A percentile compares a stretch with the other conserved stretches of the same genome.
phyloP scores from a whole-genome alignment of 768 basidiomycete genomes.

The Serendipita sp. region DNA sequence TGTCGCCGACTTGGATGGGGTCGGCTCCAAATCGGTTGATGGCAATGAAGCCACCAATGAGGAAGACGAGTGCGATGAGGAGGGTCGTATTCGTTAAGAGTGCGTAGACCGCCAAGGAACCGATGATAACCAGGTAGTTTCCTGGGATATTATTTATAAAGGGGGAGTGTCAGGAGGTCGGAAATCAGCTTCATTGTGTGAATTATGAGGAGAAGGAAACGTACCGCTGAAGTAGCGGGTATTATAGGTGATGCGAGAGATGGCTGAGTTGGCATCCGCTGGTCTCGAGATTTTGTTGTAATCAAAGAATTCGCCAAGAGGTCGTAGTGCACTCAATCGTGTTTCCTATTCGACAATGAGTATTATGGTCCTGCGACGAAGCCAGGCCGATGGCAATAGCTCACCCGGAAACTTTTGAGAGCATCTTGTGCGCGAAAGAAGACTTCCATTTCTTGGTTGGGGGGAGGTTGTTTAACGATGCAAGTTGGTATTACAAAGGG shows the following conservation, averaged over 20 bases:
- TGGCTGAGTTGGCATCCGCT: conserved; percentile 62
- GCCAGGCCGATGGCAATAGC: conserved; percentile 14
- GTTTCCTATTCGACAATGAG: conserved; percentile 40
- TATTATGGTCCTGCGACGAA: not conserved
- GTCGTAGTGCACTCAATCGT: conserved; percentile 55
- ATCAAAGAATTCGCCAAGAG: conserved; percentile 70
- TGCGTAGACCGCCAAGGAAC: conserved; percentile 68
- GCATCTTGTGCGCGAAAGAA: conserved; percentile 50
- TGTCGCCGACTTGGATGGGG: conserved; percentile 65
- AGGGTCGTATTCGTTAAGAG: conserved; percentile 80
- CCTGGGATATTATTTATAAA: conserved; percentile 29
- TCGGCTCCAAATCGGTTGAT: conserved; percentile 84
- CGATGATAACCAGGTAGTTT: conserved; percentile 74
- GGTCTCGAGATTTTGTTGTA: conserved; percentile 69
- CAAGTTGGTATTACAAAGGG: not conserved
- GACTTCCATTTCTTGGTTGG: conserved; percentile 38
- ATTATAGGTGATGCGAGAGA: conserved; percentile 25
- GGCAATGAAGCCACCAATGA: conserved; percentile 76
- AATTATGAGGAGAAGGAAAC: conserved; percentile 25
- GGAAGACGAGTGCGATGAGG: conserved; percentile 68
- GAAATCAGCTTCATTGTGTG: not conserved
- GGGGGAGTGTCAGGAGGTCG: not conserved
- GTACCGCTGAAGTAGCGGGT: conserved; percentile 11
- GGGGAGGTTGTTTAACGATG: not conserved
- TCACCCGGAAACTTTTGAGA: conserved; percentile 52